These are phyloP conservation scores for Athelia sp. DNA, from an alignment of 1,284 basidiomycete species.

Conservation along the genomic window DNA sequence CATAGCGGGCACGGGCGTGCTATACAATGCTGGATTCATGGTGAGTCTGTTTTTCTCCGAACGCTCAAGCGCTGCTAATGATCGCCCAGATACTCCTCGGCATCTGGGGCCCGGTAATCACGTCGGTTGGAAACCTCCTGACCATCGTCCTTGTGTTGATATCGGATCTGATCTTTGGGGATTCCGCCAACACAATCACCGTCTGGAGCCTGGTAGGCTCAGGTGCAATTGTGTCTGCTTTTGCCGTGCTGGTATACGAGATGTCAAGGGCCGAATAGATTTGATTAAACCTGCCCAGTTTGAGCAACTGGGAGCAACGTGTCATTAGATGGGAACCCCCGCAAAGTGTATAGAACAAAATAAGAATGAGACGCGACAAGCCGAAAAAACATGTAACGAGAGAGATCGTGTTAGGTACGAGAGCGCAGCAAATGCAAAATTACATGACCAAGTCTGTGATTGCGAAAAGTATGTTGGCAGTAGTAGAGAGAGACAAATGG, in stretches of 20 bases:
- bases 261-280: slow-evolving; percentile 34
- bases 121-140: slow-evolving; percentile 78
- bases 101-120: slow-evolving; percentile 80
- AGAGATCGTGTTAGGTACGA: no score
- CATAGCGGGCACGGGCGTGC: slow-evolving; percentile 60
- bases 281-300: no score
- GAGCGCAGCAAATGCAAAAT: no score
- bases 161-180: slow-evolving; percentile 65
- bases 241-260: slow-evolving; percentile 69
- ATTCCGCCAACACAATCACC: slow-evolving; percentile 50
- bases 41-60: slow-evolving; percentile 28
- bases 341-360: no score
- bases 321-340: no score
- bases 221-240: slow-evolving; percentile 66
- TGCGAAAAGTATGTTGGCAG: no score
- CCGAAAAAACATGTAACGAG: no score
- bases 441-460: no score
- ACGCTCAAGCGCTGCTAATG: slow-evolving; percentile 2
- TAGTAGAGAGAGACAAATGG: no score
- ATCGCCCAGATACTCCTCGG: slow-evolving; percentile 61
- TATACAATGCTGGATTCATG: slow-evolving; percentile 79
- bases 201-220: slow-evolving; percentile 64
- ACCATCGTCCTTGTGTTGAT: slow-evolving; percentile 80
- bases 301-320: no score
- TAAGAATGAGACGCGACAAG: no score